A percentile compares a stretch with the other conserved stretches of the same genome.
Conservation (phyloP, 768 basidiomycete genomes). For the Lentinula detonsa region DNA sequence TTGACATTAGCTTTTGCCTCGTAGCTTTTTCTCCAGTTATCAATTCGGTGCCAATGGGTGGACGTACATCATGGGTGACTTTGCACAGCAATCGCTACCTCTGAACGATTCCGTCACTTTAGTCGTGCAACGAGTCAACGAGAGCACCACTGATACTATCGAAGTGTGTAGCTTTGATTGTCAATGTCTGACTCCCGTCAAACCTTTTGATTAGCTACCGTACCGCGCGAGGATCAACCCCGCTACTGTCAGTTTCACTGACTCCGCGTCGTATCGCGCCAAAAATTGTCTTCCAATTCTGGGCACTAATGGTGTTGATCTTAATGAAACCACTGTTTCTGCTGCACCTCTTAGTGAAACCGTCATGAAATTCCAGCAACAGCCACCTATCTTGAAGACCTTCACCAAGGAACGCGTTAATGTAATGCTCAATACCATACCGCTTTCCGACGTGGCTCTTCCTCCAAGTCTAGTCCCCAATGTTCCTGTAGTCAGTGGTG, state of each 20-base stretch:
- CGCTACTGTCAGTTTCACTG: slow-evolving; percentile 20
- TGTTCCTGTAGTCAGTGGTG: slow-evolving; percentile 31
- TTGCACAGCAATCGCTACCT: slow-evolving; percentile 28
- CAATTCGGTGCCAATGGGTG: slow-evolving; percentile 10
- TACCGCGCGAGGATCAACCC: slow-evolving; percentile 28
- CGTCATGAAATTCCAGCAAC: slow-evolving; percentile 9
- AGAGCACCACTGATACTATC: slow-evolving; percentile 19
- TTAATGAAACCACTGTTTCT: slow-evolving; percentile 3
- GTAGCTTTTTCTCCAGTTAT: slow-evolving; percentile 11
- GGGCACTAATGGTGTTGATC: slow-evolving; percentile 27
- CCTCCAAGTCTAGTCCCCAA: slow-evolving; percentile 29
- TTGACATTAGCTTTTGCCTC: background rate
- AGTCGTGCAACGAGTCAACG: slow-evolving; percentile 21
- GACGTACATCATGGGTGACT: slow-evolving; percentile 19
- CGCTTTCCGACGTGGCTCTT: slow-evolving; percentile 23
- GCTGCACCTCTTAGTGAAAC: background rate
- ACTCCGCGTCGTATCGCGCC: slow-evolving; percentile 20
- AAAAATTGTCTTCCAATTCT: slow-evolving; percentile 27
- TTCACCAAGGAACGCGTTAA: slow-evolving; percentile 20
- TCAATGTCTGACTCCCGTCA: background rate
- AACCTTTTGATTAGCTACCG: slow-evolving; percentile 19
- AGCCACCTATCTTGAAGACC: background rate
- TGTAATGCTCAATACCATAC: slow-evolving; percentile 22
- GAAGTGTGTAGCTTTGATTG: slow-evolving; percentile 14
- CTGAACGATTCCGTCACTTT: slow-evolving; percentile 24